A percentile compares a stretch with the other conserved stretches of the same genome.
Conservation (phyloP, 257 asterid genomes). For the Linderniella brevidens region DNA sequence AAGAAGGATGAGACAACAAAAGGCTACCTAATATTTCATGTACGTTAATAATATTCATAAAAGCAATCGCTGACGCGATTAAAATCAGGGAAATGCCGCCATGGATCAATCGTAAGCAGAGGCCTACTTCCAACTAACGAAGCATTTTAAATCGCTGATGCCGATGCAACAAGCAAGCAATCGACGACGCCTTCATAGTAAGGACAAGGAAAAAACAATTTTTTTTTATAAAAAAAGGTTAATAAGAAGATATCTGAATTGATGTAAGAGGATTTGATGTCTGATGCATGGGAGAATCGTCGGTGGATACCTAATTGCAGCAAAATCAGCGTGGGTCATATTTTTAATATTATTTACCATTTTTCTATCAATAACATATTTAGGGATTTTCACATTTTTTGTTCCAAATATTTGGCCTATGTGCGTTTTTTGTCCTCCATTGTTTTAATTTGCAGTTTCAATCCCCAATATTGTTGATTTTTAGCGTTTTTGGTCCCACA, state of each 20-base stretch:
- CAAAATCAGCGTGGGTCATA: no score
- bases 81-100: slow-evolving; percentile 18
- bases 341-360: no score
- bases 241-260: no score
- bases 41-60: slow-evolving; percentile 5
- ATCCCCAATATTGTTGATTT: no score
- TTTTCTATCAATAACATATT: no score
- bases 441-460: no score
- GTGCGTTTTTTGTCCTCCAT: no score
- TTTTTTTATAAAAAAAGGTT: no score
- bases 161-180: background rate
- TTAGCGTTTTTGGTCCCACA: no score
- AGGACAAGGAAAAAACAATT: background rate
- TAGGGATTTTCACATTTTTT: no score
- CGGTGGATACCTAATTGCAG: background rate
- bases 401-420: no score
- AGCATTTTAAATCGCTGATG: slow-evolving; percentile 4
- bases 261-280: no score
- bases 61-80: slow-evolving; percentile 11
- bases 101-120: slow-evolving; percentile 9
- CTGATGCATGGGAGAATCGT: slow-evolving; percentile 2
- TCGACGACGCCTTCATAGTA: background rate
- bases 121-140: slow-evolving; percentile 7
- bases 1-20: slow-evolving; percentile 12
- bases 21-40: slow-evolving; percentile 19